A percentile compares a stretch with the other conserved stretches of the same genome.
Evolutionary conservation across 2,329 filamentous ascomycete species (phyloP).

Genomic region (Malbranchea cinnamomea): DNA sequence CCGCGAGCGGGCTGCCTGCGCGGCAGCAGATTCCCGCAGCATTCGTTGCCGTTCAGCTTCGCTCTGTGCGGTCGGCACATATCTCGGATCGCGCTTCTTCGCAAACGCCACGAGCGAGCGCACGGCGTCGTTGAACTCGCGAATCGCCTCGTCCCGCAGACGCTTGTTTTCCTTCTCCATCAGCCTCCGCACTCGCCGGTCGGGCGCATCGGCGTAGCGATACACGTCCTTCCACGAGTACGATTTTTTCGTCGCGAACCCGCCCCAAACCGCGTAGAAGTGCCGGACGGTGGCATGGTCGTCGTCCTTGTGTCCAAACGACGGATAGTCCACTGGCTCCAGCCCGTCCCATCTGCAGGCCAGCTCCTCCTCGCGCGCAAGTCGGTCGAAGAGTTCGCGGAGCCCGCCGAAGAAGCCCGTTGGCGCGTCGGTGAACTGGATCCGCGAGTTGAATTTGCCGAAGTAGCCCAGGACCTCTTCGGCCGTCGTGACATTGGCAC

Average conservation of each 20-base stretch:
- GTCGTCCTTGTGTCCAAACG: constrained; percentile 66
- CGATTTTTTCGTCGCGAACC: constrained; percentile 69
- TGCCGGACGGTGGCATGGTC: constrained; percentile 55
- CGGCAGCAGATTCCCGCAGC: constrained; percentile 61
- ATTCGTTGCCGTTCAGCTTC: constrained; percentile 67
- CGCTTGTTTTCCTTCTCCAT: constrained; percentile 96
- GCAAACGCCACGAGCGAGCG: constrained; percentile 75
- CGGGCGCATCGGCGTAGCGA: constrained; percentile 69
- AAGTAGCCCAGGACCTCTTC: constrained; percentile 68
- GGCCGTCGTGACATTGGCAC: constrained; percentile 61
- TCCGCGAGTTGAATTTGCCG: constrained; percentile 59
- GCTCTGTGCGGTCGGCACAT: constrained; percentile 58
- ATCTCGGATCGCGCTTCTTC: constrained; percentile 80
- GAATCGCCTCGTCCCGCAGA: constrained; percentile 62
- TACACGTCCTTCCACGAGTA: constrained; percentile 87
- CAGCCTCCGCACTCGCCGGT: constrained; percentile 62
- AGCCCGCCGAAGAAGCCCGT: constrained; percentile 75
- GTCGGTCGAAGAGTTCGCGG: constrained; percentile 59
- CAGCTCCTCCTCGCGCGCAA: constrained; percentile 65
- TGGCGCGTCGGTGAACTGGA: constrained; percentile 67
- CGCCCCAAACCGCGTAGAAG: constrained; percentile 71
- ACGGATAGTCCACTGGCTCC: constrained; percentile 53
- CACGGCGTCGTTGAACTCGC: constrained; percentile 88
- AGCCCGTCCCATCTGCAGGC: constrained; percentile 55
- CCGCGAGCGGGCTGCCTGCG: constrained; percentile 69